Percentiles rank a stretch among this genome's conserved stretches.
phyloP scores from a whole-genome alignment of 306 rosid genomes.

The Vachellia pachyceras region DNA sequence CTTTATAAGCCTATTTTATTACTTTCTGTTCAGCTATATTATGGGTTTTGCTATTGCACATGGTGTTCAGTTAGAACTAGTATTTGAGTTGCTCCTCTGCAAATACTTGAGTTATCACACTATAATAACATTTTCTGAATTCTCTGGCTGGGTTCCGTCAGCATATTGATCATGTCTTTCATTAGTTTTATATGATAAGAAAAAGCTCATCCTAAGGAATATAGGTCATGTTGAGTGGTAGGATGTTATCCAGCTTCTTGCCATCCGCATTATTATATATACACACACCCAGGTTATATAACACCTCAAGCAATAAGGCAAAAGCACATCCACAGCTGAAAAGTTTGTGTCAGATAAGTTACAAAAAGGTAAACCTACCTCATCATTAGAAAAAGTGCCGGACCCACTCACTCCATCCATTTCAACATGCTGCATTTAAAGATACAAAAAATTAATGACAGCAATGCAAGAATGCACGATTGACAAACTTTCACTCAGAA shows the following conservation, averaged over 20 bases:
- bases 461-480: constrained; percentile 1
- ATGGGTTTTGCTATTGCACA: not conserved
- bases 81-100: not conserved
- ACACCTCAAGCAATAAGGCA: not conserved
- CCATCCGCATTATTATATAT: not conserved
- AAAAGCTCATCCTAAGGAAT: not conserved
- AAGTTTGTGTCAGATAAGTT: constrained; percentile 11
- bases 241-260: not conserved
- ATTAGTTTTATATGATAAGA: not conserved
- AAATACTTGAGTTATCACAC: not conserved
- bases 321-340: constrained; percentile 17
- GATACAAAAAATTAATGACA: constrained; percentile 23
- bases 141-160: not conserved
- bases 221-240: not conserved
- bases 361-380: constrained; percentile 56
- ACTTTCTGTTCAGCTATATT: not conserved
- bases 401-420: constrained; percentile 44
- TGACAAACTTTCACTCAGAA: constrained; percentile 11
- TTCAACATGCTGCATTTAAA: constrained; percentile 52
- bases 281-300: not conserved
- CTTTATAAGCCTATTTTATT: not conserved
- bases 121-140: not conserved
- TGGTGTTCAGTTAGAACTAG: not conserved
- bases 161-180: not conserved
- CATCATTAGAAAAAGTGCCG: constrained; percentile 50